phyloP scores from a whole-genome alignment of 345 rosid species.

The Diplotaxis tenuifolia region DNA sequence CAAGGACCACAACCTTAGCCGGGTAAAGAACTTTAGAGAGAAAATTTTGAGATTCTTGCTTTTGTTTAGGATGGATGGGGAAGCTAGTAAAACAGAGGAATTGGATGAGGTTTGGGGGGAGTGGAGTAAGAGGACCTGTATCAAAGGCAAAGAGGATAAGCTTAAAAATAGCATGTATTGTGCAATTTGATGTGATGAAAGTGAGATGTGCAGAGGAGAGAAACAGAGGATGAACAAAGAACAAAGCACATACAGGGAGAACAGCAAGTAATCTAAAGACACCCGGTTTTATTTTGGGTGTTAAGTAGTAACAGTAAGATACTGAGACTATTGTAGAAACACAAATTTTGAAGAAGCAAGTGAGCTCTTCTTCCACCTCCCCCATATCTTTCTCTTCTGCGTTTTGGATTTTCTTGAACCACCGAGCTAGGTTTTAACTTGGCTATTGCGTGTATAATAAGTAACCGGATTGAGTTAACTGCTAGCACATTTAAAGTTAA shows the following conservation, averaged over 20 bases:
- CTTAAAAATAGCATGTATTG: constrained; percentile 50
- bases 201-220: constrained; percentile 31
- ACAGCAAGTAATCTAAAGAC: constrained; percentile 1
- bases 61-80: constrained; percentile 37
- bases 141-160: constrained; percentile 39
- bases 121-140: constrained; percentile 26
- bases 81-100: constrained; percentile 39
- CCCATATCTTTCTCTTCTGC: background rate
- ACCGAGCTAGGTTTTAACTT: background rate
- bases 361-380: background rate
- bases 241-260: constrained; percentile 41
- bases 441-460: background rate
- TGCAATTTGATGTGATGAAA: constrained; percentile 36
- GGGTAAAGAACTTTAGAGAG: constrained; percentile 28
- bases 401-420: background rate
- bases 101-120: background rate
- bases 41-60: background rate
- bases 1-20: constrained; percentile 18
- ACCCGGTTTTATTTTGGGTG: background rate
- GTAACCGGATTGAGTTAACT: background rate
- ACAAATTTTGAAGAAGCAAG: background rate
- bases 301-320: background rate
- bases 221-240: constrained; percentile 46
- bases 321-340: background rate
- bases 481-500: background rate